Conservation (phyloP, 2,329 filamentous ascomycete species). For the Fusarium sp. region DNA sequence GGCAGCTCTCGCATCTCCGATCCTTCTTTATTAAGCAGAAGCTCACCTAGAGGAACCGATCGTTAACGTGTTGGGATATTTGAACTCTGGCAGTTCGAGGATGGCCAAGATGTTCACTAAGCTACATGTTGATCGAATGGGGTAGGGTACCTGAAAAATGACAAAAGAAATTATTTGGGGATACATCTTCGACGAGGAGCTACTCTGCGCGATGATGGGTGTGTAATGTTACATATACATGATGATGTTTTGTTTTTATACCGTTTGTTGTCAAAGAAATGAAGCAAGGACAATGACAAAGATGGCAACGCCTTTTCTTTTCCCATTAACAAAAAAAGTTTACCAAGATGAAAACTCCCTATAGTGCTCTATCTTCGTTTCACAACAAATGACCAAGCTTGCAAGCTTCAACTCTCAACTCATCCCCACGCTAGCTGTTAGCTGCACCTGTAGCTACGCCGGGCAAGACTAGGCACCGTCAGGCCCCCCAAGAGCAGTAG, state of each 20-base stretch:
- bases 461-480: conserved; percentile 28
- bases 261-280: conserved; percentile 9
- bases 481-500: conserved; percentile 16
- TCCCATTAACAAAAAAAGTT: conserved; percentile 48
- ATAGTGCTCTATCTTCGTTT: conserved; percentile 45
- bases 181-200: conserved; percentile 15
- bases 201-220: conserved; percentile 10
- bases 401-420: conserved; percentile 28
- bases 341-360: conserved; percentile 48
- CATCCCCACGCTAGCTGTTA: conserved; percentile 41
- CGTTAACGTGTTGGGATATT: conserved; percentile 13
- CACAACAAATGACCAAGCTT: conserved; percentile 44
- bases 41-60: conserved; percentile 72
- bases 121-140: conserved; percentile 19
- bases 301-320: conserved; percentile 44
- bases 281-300: conserved; percentile 16
- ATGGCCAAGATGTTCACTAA: conserved; percentile 6
- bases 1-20: conserved; percentile 94
- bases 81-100: conserved; percentile 1
- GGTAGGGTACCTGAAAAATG: conserved; percentile 12
- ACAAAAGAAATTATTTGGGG: conserved; percentile 19
- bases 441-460: conserved; percentile 26
- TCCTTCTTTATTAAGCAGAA: conserved; percentile 99
- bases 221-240: conserved; percentile 41
- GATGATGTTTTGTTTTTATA: conserved; percentile 33